A percentile compares a stretch with the other conserved stretches of the same genome.
phyloP scores from a whole-genome alignment of 345 rosid genomes.

The Schrenkiella parvula region DNA sequence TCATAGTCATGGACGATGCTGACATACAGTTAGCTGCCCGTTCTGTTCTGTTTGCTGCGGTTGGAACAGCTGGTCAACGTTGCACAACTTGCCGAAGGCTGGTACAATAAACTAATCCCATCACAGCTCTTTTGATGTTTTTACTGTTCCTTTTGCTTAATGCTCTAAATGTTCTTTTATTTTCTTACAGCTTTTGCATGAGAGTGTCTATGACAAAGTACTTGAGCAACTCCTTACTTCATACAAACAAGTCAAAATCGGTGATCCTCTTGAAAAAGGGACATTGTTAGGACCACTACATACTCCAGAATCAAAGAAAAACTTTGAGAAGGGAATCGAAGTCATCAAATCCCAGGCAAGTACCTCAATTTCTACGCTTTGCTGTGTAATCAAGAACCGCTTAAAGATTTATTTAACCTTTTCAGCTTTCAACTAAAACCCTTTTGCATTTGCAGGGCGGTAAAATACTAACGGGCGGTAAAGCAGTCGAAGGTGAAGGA shows the following conservation, averaged over 20 bases:
- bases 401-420: background rate
- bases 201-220: conserved; percentile 62
- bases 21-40: conserved; percentile 80
- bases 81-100: conserved; percentile 99
- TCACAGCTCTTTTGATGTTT: background rate
- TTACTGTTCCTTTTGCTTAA: background rate
- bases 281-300: conserved; percentile 86
- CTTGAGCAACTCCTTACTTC: conserved; percentile 67
- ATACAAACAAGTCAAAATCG: conserved; percentile 89
- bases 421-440: background rate
- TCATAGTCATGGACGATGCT: conserved; percentile 91
- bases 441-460: conserved; percentile 60
- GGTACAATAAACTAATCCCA: conserved; percentile 40
- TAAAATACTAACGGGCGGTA: conserved; percentile 78
- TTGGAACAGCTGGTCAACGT: conserved; percentile 98
- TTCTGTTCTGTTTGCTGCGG: conserved; percentile 90
- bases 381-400: background rate
- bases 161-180: conserved; percentile 13
- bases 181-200: conserved; percentile 72
- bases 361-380: background rate
- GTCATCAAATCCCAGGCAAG: conserved; percentile 80
- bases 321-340: conserved; percentile 78
- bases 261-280: conserved; percentile 83
- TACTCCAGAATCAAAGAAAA: conserved; percentile 67
- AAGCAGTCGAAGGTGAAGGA: conserved; percentile 61